Percentiles rank a stretch among this genome's conserved stretches.
Evolutionary conservation across 192 early-diverging fungal genomes (phyloP).

Genomic region (Coemansia sp.): DNA sequence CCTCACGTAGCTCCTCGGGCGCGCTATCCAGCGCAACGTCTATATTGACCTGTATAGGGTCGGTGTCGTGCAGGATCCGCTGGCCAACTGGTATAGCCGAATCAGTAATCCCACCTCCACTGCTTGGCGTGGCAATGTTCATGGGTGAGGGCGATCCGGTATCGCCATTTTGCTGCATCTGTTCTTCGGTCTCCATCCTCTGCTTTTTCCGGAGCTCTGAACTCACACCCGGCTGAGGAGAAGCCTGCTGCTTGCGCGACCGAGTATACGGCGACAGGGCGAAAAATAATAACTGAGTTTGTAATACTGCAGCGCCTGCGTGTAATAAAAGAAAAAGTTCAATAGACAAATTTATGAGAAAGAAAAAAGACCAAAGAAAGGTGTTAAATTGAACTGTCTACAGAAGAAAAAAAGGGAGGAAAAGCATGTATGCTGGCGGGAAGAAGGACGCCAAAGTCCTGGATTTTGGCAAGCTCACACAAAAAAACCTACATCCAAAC

Average conservation of each 20-base stretch:
- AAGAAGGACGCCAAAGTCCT: not conserved
- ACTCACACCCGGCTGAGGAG: not conserved
- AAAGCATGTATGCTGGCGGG: not conserved
- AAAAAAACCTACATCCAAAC: not conserved
- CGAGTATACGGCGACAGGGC: slow-evolving; percentile 5
- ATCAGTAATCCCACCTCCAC: not conserved
- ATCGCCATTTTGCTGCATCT: slow-evolving; percentile 10
- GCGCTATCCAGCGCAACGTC: slow-evolving; percentile 27
- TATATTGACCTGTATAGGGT: slow-evolving; percentile 34
- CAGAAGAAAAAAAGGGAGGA: not conserved
- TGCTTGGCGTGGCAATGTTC: slow-evolving; percentile 38
- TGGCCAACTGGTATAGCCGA: slow-evolving; percentile 8
- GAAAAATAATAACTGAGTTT: not conserved
- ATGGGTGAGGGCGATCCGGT: slow-evolving; percentile 30
- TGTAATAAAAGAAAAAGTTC: not conserved
- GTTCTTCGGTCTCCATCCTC: slow-evolving; percentile 24
- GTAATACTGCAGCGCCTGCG: slow-evolving; percentile 3
- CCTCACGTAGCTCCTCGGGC: slow-evolving; percentile 33
- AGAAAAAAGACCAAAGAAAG: not conserved
- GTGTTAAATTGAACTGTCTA: not conserved
- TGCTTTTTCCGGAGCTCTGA: slow-evolving; percentile 28
- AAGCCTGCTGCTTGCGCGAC: slow-evolving; percentile 15
- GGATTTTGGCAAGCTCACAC: not conserved
- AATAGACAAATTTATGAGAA: not conserved
- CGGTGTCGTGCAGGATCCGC: slow-evolving; percentile 33